Evolutionary conservation across 2,329 filamentous ascomycete species (phyloP).

Genomic region (Apiospora saccharicola): DNA sequence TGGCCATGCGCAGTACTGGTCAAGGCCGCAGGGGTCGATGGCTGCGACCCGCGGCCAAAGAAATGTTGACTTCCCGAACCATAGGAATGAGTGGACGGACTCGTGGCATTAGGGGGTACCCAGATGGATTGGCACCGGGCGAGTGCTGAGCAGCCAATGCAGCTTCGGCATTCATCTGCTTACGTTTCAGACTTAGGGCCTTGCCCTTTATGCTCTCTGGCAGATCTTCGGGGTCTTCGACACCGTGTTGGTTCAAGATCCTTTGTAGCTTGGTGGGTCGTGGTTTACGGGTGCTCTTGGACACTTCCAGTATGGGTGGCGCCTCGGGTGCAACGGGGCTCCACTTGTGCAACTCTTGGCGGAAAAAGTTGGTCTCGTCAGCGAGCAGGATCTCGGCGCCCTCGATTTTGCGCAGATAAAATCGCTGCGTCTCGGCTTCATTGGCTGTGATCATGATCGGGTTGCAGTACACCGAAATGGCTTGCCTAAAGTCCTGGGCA

Average conservation of each 20-base stretch:
- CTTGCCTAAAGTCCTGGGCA: slow-evolving; percentile 83
- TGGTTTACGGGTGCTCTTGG: slow-evolving; percentile 92
- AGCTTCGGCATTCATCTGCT: slow-evolving; percentile 67
- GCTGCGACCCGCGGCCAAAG: slow-evolving; percentile 46
- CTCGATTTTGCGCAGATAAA: slow-evolving; percentile 96
- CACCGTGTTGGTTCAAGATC: slow-evolving; percentile 85
- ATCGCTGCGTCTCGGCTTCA: slow-evolving; percentile 88
- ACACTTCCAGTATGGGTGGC: slow-evolving; percentile 85
- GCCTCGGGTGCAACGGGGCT: slow-evolving; percentile 86
- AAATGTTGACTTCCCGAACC: slow-evolving; percentile 43
- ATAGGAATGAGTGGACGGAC: slow-evolving; percentile 44
- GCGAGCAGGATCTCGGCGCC: slow-evolving; percentile 92
- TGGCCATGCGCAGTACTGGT: slow-evolving; percentile 44
- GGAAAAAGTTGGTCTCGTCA: slow-evolving; percentile 96
- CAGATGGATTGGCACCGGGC: slow-evolving; percentile 7
- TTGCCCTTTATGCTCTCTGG: slow-evolving; percentile 85
- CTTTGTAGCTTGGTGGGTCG: slow-evolving; percentile 97
- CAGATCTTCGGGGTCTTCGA: slow-evolving; percentile 89
- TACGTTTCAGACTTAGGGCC: slow-evolving; percentile 75
- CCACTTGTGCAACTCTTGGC: slow-evolving; percentile 94
- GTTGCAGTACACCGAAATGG: slow-evolving; percentile 82
- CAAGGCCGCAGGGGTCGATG: slow-evolving; percentile 45
- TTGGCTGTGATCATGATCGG: slow-evolving; percentile 81
- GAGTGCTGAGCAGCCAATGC: slow-evolving; percentile 48
- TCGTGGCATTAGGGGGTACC: slow-evolving; percentile 39